Evolutionary conservation across 1,284 basidiomycete species (phyloP).

Genomic region (Cryptococcus jaspeensis): DNA sequence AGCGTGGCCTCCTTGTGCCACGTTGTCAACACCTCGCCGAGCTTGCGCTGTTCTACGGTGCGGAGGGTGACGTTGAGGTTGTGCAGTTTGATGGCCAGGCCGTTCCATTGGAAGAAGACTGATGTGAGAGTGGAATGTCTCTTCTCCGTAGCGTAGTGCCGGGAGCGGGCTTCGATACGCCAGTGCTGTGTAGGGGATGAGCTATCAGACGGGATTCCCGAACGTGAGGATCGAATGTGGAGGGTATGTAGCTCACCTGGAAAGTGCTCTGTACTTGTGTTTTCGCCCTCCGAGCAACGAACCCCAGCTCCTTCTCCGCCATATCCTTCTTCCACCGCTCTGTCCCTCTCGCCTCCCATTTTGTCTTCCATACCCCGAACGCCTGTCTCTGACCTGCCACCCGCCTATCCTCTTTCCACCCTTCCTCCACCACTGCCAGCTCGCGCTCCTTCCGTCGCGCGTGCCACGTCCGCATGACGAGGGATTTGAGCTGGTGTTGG

Average conservation of each 20-base stretch:
- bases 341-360: slow-evolving; percentile 23
- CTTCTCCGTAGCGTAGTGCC: slow-evolving; percentile 6
- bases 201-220: neutral
- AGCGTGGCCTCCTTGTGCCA: slow-evolving; percentile 22
- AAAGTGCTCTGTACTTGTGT: slow-evolving; percentile 9
- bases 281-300: slow-evolving; percentile 12
- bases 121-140: neutral
- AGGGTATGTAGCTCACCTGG: slow-evolving; percentile 22
- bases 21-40: slow-evolving; percentile 6
- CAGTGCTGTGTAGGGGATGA: slow-evolving; percentile 7
- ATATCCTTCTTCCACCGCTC: slow-evolving; percentile 40
- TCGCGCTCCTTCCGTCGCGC: slow-evolving; percentile 14
- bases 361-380: slow-evolving; percentile 31
- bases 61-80: neutral
- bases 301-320: slow-evolving; percentile 21
- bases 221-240: neutral
- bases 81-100: neutral
- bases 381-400: neutral
- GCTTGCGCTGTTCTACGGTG: neutral
- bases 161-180: slow-evolving; percentile 11
- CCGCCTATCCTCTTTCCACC: slow-evolving; percentile 2
- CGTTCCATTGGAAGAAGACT: slow-evolving; percentile 7
- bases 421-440: slow-evolving; percentile 15
- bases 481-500: slow-evolving; percentile 17
- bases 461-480: slow-evolving; percentile 28